A percentile compares a stretch with the other conserved stretches of the same genome.
phyloP scores from a whole-genome alignment of 345 rosid genomes.

The Clausena lansium region DNA sequence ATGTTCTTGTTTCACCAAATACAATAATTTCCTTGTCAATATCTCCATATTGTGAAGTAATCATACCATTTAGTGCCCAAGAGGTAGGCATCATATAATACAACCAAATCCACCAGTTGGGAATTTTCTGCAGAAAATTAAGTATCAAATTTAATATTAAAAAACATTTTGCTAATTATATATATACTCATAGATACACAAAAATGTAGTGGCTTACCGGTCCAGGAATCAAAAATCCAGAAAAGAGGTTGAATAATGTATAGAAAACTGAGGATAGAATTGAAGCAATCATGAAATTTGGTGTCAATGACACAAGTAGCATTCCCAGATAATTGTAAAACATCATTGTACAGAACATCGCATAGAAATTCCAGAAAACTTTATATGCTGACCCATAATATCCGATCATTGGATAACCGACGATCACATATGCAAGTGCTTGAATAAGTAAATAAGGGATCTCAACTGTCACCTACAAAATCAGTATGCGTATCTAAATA shows the following conservation, averaged over 20 bases:
- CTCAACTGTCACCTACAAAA: constrained; percentile 60
- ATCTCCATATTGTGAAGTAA: constrained; percentile 81
- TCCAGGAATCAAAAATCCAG: constrained; percentile 69
- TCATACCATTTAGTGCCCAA: constrained; percentile 59
- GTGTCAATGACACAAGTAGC: constrained; percentile 63
- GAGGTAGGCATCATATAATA: constrained; percentile 64
- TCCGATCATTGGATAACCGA: constrained; percentile 74
- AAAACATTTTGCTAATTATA: no score
- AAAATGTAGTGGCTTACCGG: constrained; percentile 42
- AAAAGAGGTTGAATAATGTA: constrained; percentile 45
- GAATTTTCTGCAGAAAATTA: constrained; percentile 55
- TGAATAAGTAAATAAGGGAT: constrained; percentile 57
- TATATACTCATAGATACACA: no score
- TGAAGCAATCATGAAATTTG: constrained; percentile 57
- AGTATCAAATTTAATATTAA: not conserved
- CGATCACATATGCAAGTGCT: constrained; percentile 34
- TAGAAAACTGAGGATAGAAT: constrained; percentile 41
- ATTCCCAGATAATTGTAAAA: constrained; percentile 62
- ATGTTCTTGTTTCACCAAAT: constrained; percentile 43
- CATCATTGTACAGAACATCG: constrained; percentile 50
- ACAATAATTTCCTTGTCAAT: constrained; percentile 37
- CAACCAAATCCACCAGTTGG: constrained; percentile 81
- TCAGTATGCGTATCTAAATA: not conserved
- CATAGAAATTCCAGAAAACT: constrained; percentile 62
- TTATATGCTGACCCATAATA: constrained; percentile 45